A percentile compares a stretch with the other conserved stretches of the same genome.
Evolutionary conservation across 2,329 filamentous ascomycete genomes (phyloP).

Genomic region (Paracoccidioides lutzii): DNA sequence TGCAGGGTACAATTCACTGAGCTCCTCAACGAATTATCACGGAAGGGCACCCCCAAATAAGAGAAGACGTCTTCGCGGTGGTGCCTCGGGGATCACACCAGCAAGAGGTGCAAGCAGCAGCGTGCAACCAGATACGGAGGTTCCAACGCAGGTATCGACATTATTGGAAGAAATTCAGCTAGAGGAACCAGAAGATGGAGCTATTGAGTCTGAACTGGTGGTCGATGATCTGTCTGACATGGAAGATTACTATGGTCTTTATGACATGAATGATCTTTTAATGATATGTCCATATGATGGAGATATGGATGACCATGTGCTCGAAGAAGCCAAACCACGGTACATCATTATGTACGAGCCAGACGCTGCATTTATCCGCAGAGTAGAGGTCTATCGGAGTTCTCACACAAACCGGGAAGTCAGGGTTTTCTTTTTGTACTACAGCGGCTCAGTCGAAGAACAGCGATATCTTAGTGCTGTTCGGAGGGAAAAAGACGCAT

Average conservation of each 20-base stretch:
- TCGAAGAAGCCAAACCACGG: constrained; percentile 83
- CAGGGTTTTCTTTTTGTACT: constrained; percentile 93
- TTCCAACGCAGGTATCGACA: constrained; percentile 65
- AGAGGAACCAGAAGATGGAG: constrained; percentile 58
- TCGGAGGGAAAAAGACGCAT: constrained; percentile 90
- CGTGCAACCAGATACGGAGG: constrained; percentile 62
- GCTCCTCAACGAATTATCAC: constrained; percentile 28
- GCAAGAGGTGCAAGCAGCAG: constrained; percentile 59
- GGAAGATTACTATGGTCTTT: constrained; percentile 84
- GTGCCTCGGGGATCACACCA: constrained; percentile 43
- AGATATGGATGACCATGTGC: constrained; percentile 89
- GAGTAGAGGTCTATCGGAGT: constrained; percentile 90
- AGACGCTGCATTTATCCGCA: constrained; percentile 81
- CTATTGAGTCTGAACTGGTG: constrained; percentile 46
- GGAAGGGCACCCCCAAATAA: constrained; percentile 69
- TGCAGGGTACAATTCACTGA: constrained; percentile 13
- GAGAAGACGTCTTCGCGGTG: constrained; percentile 64
- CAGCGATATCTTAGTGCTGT: constrained; percentile 83
- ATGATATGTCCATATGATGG: constrained; percentile 89
- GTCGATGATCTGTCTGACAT: constrained; percentile 76
- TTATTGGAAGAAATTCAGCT: constrained; percentile 72
- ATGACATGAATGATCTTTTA: constrained; percentile 79
- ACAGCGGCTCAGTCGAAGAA: constrained; percentile 87
- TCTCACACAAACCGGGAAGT: constrained; percentile 84
- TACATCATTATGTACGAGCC: constrained; percentile 99